These are phyloP conservation scores for Baorangia bicolor DNA, from an alignment of 768 basidiomycete species.

Conservation along the genomic window DNA sequence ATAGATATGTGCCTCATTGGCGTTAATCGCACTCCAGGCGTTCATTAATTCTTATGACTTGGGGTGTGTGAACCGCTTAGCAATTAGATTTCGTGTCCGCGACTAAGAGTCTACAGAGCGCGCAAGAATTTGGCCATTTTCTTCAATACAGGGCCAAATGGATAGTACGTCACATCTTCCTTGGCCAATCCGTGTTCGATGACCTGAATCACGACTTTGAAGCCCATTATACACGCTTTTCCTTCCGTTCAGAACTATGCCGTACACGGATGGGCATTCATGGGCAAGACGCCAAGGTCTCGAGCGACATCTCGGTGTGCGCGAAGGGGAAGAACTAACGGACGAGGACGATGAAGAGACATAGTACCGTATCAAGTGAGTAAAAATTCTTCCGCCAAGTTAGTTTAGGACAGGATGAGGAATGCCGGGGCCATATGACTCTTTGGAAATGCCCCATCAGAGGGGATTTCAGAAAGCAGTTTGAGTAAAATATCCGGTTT, in stretches of 20 bases:
- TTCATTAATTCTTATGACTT: conserved; percentile 94
- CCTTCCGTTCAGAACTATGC: conserved; percentile 74
- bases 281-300: conserved; percentile 76
- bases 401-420: conserved; percentile 42
- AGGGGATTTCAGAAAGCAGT: conserved; percentile 22
- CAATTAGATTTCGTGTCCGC: background rate
- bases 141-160: conserved; percentile 78
- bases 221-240: conserved; percentile 81
- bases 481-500: conserved; percentile 24
- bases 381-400: background rate
- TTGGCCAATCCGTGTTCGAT: background rate
- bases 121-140: conserved; percentile 75
- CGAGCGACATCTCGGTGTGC: conserved; percentile 58
- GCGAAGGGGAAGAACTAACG: conserved; percentile 83
- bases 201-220: background rate
- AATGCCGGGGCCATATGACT: conserved; percentile 85
- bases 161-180: conserved; percentile 65
- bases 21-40: conserved; percentile 38
- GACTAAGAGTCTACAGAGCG: conserved; percentile 28
- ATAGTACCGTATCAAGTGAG: conserved; percentile 12
- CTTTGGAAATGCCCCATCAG: conserved; percentile 40
- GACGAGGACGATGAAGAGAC: conserved; percentile 62
- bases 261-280: conserved; percentile 79
- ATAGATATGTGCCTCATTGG: background rate
- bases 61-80: conserved; percentile 48